Evolutionary conservation across 441 rosid genomes (phyloP).

Genomic region (Mallotus japonicus): DNA sequence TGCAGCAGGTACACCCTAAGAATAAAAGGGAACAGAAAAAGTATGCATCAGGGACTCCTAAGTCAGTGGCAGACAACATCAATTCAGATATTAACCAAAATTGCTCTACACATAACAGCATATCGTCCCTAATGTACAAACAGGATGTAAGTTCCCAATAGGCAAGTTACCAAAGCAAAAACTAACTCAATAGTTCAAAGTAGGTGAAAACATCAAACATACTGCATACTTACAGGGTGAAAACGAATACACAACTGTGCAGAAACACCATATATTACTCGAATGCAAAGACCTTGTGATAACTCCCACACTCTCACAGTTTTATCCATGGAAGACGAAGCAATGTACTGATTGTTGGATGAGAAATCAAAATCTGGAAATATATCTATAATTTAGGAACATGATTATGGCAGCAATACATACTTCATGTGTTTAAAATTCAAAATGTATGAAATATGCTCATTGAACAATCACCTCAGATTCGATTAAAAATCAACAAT

Average conservation of each 20-base stretch:
- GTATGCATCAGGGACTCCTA: not conserved
- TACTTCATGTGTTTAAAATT: constrained; percentile 6
- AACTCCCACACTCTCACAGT: constrained; percentile 98
- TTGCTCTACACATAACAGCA: not conserved
- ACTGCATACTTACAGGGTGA: constrained; percentile 71
- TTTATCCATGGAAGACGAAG: constrained; percentile 90
- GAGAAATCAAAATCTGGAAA: constrained; percentile 93
- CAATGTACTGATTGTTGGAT: constrained; percentile 92
- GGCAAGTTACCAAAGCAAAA: not conserved
- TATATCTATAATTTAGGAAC: constrained; percentile 24
- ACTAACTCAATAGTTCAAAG: constrained; percentile 6
- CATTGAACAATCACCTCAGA: not conserved
- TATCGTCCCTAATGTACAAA: not conserved
- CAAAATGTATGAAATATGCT: not conserved
- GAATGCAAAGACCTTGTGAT: constrained; percentile 81
- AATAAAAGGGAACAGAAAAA: not conserved
- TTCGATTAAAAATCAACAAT: not conserved
- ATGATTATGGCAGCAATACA: constrained; percentile 18
- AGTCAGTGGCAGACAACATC: not conserved
- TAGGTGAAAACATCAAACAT: constrained; percentile 12
- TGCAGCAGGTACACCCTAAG: not conserved
- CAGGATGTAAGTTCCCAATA: not conserved
- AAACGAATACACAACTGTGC: constrained; percentile 87
- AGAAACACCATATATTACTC: constrained; percentile 89
- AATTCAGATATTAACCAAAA: not conserved